Evolutionary conservation across 441 rosid species (phyloP), one percentile per base, ranked within the genome.

Genomic region (Flueggea neowawraea): DNA sequence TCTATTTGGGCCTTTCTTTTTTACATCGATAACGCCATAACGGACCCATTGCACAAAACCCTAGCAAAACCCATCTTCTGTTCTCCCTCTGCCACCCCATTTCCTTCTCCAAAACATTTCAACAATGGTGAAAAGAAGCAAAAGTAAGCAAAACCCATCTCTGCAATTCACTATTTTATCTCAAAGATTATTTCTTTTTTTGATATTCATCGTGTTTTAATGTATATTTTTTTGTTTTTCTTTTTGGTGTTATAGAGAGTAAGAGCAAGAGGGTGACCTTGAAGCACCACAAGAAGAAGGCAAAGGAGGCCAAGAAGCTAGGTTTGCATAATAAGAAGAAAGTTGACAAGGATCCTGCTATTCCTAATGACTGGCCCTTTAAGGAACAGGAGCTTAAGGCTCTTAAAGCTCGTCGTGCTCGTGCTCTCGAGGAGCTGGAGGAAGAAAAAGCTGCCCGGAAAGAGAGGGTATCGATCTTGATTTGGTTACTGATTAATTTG

Each of bases 331-430:
- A 74, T 0, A 90, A 80, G 66, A 62, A 68, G 15, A 88, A 78
- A 76, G 86, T 80, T 43, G 98, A 89, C 82, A 95, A 95, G 70
- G 98, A 95, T 64, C 99, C 97, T 33, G 98, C 98, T 59, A 95
- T 95, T 41, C 98, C 99, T 33, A 95, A 95, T 73, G 99, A 89
- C 68, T 95, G 96, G 98, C 99, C 99, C 49, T 91, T 85, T 72
- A 91, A 91, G 95, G 99, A 89, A 68, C 95, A 95, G 50, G 97
- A 95, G 83, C 96, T 95, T 33, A 88, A 89, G 78, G 95, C 97
- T 17, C 82, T 95, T 15, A 97, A 95, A 76, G 97, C 72, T 64
- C 89, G 99, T 32, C 82, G 97, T 22, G 91, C 96, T 58, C 90
- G 94, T 32, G 99, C 84, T 28, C 59, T 95, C 2, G 97, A 95